A percentile compares a stretch with the other conserved stretches of the same genome.
Conservation (phyloP, 2,329 filamentous ascomycete species). For the Talaromyces sp. region DNA sequence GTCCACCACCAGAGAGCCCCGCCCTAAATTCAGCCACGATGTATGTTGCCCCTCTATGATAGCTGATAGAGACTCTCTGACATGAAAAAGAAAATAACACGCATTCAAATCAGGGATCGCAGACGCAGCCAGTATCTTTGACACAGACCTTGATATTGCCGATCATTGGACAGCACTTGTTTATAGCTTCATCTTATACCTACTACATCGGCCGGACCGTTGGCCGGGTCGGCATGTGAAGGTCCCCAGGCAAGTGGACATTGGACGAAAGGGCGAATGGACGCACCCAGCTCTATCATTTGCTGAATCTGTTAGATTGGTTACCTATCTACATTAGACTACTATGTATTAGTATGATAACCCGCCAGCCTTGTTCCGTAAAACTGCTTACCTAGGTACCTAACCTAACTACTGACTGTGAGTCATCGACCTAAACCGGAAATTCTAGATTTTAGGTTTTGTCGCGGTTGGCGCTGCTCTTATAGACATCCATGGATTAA, state of each 20-base stretch:
- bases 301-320: not conserved
- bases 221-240: slow-evolving; percentile 14
- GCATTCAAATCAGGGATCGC: not conserved
- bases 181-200: not conserved
- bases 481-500: slow-evolving; percentile 5
- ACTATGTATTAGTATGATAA: not conserved
- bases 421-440: not conserved
- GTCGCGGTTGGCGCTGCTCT: slow-evolving; percentile 8
- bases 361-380: too few species aligned
- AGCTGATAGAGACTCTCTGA: not conserved
- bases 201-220: slow-evolving; percentile 1
- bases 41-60: slow-evolving; percentile 13
- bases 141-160: not conserved
- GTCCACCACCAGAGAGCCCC: slow-evolving; percentile 14
- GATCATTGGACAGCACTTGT: not conserved
- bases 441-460: slow-evolving; percentile 7
- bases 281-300: slow-evolving; percentile 7
- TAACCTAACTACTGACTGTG: not conserved
- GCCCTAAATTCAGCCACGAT: slow-evolving; percentile 16
- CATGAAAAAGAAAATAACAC: not conserved
- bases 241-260: too few species aligned
- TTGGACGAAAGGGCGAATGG: not conserved
- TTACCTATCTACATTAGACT: not conserved
- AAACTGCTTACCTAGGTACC: not conserved
- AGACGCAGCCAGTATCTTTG: not conserved